Percentiles rank a stretch among this genome's conserved stretches.
Evolutionary conservation across 106 monocot genomes (phyloP).

Genomic region (Iris macrosiphon): DNA sequence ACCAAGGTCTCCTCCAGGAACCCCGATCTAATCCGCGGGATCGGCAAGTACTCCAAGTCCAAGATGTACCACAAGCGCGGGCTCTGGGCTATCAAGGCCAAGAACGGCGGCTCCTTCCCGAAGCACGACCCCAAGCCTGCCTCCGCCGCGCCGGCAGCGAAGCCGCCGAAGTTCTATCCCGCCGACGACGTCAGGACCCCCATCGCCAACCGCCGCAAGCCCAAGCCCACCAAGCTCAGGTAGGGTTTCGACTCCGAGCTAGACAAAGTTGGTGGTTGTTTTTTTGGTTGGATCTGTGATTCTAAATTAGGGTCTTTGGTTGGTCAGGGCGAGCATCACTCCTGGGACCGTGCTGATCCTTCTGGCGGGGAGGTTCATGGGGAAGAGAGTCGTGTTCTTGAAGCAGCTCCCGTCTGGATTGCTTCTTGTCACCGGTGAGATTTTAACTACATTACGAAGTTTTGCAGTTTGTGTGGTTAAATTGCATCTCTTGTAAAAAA

Average conservation of each 20-base stretch:
- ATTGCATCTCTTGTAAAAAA: too few relatives aligned
- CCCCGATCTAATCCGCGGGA: conserved; percentile 28
- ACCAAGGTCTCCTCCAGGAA: conserved; percentile 17
- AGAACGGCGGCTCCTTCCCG: conserved; percentile 46
- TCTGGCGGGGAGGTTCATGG: conserved; percentile 25
- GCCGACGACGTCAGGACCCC: conserved; percentile 72
- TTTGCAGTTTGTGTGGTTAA: too few relatives aligned
- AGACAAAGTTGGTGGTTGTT: too few relatives aligned
- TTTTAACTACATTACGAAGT: too few relatives aligned
- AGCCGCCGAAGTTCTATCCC: conserved; percentile 45
- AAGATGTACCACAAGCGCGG: conserved; percentile 51
- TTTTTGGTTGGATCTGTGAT: too few relatives aligned
- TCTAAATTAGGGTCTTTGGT: too few relatives aligned
- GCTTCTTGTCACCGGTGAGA: conserved; percentile 35
- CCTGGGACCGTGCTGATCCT: conserved; percentile 28
- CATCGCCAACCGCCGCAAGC: conserved; percentile 40
- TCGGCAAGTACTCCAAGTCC: conserved; percentile 42
- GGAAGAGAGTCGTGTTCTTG: conserved; percentile 24
- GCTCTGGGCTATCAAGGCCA: conserved; percentile 76
- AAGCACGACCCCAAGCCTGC: conserved; percentile 18
- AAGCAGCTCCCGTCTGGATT: conserved; percentile 30
- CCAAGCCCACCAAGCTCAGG: conserved; percentile 54
- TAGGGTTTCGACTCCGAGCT: too few relatives aligned
- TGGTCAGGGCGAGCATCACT: conserved; percentile 29
- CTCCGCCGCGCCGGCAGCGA: conserved; percentile 21